These are phyloP conservation scores for Chlorella sp. DNA, from an alignment of 139 green algal species.

Conservation along the genomic window DNA sequence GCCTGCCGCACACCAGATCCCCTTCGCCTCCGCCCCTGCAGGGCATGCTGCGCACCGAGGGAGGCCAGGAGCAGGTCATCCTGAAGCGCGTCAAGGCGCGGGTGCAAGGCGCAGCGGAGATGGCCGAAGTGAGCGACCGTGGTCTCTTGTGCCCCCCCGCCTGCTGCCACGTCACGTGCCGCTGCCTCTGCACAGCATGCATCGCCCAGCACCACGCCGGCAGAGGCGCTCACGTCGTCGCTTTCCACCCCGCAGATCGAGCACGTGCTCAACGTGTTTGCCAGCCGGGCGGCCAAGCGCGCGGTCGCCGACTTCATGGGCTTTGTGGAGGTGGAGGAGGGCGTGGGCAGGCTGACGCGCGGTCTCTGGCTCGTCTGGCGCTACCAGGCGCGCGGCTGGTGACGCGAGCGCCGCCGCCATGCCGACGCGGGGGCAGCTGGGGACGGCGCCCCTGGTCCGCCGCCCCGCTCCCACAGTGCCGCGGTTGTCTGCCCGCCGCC, in stretches of 20 bases:
- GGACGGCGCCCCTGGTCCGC: no score
- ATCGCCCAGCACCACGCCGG: no score
- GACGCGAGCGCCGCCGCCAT: no score
- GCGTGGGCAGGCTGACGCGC: constrained; percentile 58
- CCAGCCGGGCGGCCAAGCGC: constrained; percentile 52
- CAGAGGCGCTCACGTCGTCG: no score
- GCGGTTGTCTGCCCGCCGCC: no score
- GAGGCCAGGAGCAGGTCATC: constrained; percentile 52
- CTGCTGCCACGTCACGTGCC: no score
- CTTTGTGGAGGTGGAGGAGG: constrained; percentile 63
- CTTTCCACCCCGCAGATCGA: constrained; percentile 76
- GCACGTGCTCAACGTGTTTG: constrained; percentile 85
- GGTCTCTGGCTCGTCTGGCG: constrained; percentile 88
- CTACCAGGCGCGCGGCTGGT: no score
- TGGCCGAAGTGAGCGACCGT: constrained; percentile 58
- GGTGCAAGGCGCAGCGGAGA: constrained; percentile 74
- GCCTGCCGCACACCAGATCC: neutral
- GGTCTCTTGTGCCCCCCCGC: no score
- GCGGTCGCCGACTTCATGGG: constrained; percentile 78
- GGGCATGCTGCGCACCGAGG: constrained; percentile 32
- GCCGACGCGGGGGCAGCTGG: no score
- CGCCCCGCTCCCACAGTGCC: no score
- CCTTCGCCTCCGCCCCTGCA: constrained; percentile 2
- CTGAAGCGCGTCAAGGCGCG: constrained; percentile 71
- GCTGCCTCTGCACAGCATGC: no score